A percentile compares a stretch with the other conserved stretches of the same genome.
Conservation (phyloP, 2,329 filamentous ascomycete species). For the Trichoderma gracile region DNA sequence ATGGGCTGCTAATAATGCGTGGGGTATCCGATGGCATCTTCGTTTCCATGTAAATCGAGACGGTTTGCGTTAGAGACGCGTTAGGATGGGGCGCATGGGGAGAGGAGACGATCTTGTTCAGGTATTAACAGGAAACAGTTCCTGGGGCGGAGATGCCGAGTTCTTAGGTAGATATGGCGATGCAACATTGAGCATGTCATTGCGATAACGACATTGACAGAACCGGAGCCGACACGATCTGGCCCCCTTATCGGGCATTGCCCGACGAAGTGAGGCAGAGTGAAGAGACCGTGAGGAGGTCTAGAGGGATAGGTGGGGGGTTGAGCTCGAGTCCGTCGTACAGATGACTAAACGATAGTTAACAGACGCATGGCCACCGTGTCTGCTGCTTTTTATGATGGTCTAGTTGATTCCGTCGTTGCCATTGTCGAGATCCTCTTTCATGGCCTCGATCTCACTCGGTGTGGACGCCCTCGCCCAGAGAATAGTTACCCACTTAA, state of each 20-base stretch:
- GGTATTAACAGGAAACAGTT: background rate
- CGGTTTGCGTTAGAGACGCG: background rate
- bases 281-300: background rate
- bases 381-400: background rate
- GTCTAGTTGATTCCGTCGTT: background rate
- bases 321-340: background rate
- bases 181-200: constrained; percentile 13
- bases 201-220: background rate
- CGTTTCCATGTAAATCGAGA: background rate
- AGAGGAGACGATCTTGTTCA: constrained; percentile 4
- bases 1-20: constrained; percentile 2
- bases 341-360: constrained; percentile 5
- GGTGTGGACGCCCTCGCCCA: background rate
- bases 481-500: too few relatives aligned
- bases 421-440: too few relatives aligned
- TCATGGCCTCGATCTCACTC: background rate
- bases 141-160: background rate
- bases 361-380: too few relatives aligned
- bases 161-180: constrained; percentile 7
- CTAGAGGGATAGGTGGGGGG: background rate
- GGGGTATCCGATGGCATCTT: background rate
- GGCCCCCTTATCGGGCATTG: background rate
- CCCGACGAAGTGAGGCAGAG: background rate
- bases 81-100: background rate
- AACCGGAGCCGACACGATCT: background rate